phyloP scores from a whole-genome alignment of 495 filamentous ascomycete genomes.

The Aspergillus sparsus region DNA sequence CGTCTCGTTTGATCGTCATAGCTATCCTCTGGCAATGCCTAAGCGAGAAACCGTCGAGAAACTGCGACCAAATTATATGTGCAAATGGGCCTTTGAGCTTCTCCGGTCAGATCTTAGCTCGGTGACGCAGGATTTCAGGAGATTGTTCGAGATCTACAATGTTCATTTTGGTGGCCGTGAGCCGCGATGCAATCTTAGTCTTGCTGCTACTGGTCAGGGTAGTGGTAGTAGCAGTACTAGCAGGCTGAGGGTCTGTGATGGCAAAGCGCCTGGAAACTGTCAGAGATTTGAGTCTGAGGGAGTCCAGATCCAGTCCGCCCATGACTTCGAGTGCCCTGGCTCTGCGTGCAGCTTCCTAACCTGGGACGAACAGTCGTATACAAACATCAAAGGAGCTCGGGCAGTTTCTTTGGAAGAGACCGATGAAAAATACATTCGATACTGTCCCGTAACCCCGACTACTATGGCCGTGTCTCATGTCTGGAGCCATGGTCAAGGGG shows the following conservation, averaged over 20 bases:
- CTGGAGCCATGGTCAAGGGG: conserved; percentile 13
- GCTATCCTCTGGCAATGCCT: neutral
- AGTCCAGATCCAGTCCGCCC: neutral
- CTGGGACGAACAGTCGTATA: conserved; percentile 11
- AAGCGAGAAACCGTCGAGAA: neutral
- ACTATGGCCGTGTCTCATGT: conserved; percentile 12
- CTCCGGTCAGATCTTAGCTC: conserved; percentile 9
- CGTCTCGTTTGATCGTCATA: conserved; percentile 2
- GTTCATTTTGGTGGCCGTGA: conserved; percentile 1
- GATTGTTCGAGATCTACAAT: conserved; percentile 4
- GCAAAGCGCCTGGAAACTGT: conserved; percentile 10
- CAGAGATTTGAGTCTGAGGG: conserved; percentile 11
- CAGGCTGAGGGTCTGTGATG: conserved; percentile 8
- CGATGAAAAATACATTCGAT: conserved; percentile 2
- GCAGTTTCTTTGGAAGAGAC: conserved; percentile 5
- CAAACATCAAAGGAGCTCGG: neutral
- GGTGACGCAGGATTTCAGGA: conserved; percentile 15
- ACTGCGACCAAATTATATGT: conserved; percentile 9
- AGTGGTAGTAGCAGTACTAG: neutral
- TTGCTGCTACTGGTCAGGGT: neutral
- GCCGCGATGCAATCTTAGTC: conserved; percentile 9
- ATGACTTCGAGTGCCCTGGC: conserved; percentile 9
- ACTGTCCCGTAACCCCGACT: neutral
- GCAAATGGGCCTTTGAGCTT: conserved; percentile 13
- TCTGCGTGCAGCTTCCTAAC: conserved; percentile 7